Conservation (phyloP, 148 eudicot species). For the Cornus kousa region DNA sequence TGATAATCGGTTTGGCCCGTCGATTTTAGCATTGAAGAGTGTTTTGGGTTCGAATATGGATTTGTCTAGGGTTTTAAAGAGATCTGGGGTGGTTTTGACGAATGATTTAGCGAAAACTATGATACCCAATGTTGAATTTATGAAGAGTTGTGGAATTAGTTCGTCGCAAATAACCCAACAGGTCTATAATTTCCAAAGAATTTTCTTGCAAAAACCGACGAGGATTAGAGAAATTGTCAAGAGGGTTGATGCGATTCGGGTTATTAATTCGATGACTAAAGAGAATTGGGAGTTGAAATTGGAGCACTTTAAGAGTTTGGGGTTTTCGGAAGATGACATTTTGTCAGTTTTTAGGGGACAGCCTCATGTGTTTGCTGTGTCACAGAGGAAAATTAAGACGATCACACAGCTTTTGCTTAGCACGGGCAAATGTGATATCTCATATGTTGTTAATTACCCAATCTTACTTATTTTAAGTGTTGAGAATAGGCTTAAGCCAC, state of each 20-base stretch:
- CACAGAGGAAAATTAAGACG: slow-evolving; percentile 11
- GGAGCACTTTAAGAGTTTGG: no score
- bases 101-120: slow-evolving; percentile 20
- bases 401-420: background rate
- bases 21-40: no score
- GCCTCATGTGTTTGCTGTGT: no score
- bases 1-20: no score
- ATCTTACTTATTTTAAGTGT: background rate
- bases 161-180: slow-evolving; percentile 8
- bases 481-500: slow-evolving; percentile 21
- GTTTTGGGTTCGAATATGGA: no score
- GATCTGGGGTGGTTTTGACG: no score
- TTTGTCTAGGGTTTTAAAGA: no score
- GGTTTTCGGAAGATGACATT: no score
- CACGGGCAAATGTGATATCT: background rate
- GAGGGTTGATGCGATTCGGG: no score
- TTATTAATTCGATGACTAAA: no score
- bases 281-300: no score
- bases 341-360: slow-evolving; percentile 6
- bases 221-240: no score
- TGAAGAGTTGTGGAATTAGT: slow-evolving; percentile 25
- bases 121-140: slow-evolving; percentile 23
- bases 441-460: slow-evolving; percentile 16
- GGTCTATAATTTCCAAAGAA: slow-evolving; percentile 22
- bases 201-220: background rate